Evolutionary conservation across 2,329 filamentous ascomycete species (phyloP), one percentile per base, ranked within the genome.

Genomic region (Botrytis porri): DNA sequence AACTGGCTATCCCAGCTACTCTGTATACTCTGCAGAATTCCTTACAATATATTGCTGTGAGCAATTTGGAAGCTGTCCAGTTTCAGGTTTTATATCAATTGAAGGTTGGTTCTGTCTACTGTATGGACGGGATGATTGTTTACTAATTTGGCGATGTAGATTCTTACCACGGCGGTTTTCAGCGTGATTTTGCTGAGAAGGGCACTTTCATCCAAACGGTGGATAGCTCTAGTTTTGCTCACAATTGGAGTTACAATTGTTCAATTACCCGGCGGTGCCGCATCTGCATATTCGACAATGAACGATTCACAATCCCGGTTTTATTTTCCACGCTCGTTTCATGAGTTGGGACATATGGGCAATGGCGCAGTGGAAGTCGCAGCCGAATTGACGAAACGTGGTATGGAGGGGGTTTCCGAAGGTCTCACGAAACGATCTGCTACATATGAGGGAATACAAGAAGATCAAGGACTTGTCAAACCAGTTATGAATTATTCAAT

Each of bases 31-130:
- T 98, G 41, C 94, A 98, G 79, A 98, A 98, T 80, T 92, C 93
- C n/a, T 84, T 98, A 71, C 94, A 98, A 81, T 99, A 98, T 80
- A 88, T 97, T 70, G 95, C 94, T 1, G 89, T 98, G 18, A 94
- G 93, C 75, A 98, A 98, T 77, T 83, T 98, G 78, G 94, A 97
- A 79, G 93, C 95, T 0, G 94, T 96, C 7, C 94, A 95, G 71
- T 98, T 98, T 80, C 95, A 98, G 82, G 91, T 97, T 74, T 89
- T 96, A 39, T 97, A 96, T 81, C 95, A 99, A 83, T 86, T 98
- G 73, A 98, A 98, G 85, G 88, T 88, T 79, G n/a, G 82, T 12
- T 25, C n/a, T 61, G 41, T 35, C 43, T 8, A 29, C 65, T 71
- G 4, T 16, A 32, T n/a, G 63, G 16, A 18, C 22, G 16, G 22